Evolutionary conservation across 805 yeast species (phyloP), one percentile per base, ranked within the genome.

Genomic region (Candida wancherniae): DNA sequence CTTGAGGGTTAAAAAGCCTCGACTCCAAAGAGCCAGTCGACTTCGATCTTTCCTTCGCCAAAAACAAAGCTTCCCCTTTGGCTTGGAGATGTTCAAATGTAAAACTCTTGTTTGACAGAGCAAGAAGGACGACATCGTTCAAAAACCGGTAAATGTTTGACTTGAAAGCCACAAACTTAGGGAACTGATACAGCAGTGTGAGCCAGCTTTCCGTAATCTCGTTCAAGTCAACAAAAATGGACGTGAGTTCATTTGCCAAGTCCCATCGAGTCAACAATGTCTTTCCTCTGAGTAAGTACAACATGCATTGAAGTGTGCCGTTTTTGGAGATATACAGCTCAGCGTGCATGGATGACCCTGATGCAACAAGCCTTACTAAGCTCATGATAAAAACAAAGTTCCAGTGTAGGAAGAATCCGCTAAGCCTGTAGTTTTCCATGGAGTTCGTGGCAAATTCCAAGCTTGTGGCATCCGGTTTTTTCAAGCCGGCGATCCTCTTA

Each of bases 361-460:
- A 28, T 6, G 22, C 19, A 13, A 34, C 21, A 1, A 24, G n/a
- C 2, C 15, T 24, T 15, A 58, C 52, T 42, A 73, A 55, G 2
- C 71, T 50, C 46, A 72, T 64, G 20, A 67, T 53, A 43, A 71
- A 45, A 3, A 67, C 55, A 25, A 73, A 44, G 41, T 68, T 70
- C 57, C 69, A 69, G 29, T 72, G 75, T 24, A 71, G 53, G n/a
- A 68, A 42, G 16, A 63, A 50, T 19, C 56, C 59, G 16, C 63
- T 50, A 34, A 64, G 50, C 17, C 55, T 40, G 9, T 31, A 10
- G 22, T 57, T 30, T 26, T 59, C 61, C 9, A 40, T 24, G 4
- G 44, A 31, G 26, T 48, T 49, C 24, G 61, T 46, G 19, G 51
- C 47, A 5, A 16, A 10, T 23, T 22, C 28, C 3, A 22, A 29